These are phyloP conservation scores for Metarhizium anisopliae DNA, from an alignment of 2,329 filamentous ascomycete species.

Conservation along the genomic window DNA sequence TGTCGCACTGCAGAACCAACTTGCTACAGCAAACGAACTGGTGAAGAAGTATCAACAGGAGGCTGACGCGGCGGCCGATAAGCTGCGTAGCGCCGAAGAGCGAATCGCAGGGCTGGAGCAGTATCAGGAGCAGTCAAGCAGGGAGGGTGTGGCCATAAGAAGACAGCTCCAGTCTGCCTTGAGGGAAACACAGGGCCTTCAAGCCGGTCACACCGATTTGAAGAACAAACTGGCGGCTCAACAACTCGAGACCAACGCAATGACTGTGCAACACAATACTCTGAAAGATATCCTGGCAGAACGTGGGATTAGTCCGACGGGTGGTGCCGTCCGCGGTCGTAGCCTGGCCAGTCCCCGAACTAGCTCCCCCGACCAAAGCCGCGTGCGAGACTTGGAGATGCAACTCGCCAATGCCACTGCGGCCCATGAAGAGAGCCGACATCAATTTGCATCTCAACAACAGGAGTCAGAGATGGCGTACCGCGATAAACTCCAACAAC, in stretches of 20 bases:
- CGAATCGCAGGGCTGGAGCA: slow-evolving; percentile 92
- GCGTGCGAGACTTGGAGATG: slow-evolving; percentile 77
- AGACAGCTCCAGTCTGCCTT: slow-evolving; percentile 81
- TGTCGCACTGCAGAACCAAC: slow-evolving; percentile 66
- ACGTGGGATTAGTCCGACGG: slow-evolving; percentile 70
- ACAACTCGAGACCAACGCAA: slow-evolving; percentile 87
- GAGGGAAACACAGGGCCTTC: slow-evolving; percentile 74
- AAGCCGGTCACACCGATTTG: slow-evolving; percentile 71
- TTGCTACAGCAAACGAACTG: slow-evolving; percentile 67
- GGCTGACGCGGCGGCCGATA: slow-evolving; percentile 78
- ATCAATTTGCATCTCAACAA: slow-evolving; percentile 66
- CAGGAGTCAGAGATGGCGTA: slow-evolving; percentile 85
- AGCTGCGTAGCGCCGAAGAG: slow-evolving; percentile 86
- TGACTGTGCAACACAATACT: slow-evolving; percentile 84
- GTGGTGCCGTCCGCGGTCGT: slow-evolving; percentile 58
- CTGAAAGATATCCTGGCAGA: slow-evolving; percentile 89
- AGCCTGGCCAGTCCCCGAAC: slow-evolving; percentile 62
- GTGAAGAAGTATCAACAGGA: slow-evolving; percentile 85
- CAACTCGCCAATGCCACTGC: slow-evolving; percentile 71
- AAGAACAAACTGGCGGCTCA: slow-evolving; percentile 76
- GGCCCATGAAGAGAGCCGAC: slow-evolving; percentile 78
- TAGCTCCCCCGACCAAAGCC: slow-evolving; percentile 69
- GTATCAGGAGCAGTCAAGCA: slow-evolving; percentile 93
- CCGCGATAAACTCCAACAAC: slow-evolving; percentile 83
- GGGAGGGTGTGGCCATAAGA: slow-evolving; percentile 82